Evolutionary conservation across 148 eudicot species (phyloP), one percentile per base, ranked within the genome.

Genomic region (Rhododendron mucronatum): DNA sequence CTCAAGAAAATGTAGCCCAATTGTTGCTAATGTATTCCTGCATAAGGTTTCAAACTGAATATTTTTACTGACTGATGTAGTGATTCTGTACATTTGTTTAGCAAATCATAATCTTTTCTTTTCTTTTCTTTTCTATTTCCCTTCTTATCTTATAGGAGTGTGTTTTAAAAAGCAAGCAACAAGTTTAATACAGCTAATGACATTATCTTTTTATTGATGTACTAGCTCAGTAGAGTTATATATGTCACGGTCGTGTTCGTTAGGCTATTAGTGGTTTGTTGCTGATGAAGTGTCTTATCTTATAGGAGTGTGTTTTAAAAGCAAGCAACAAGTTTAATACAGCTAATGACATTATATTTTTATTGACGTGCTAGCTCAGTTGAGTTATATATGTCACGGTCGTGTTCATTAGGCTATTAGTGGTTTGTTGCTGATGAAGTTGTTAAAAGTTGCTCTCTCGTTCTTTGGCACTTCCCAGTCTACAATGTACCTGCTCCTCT

Each of bases 381-480:
- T 10, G 35, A 67, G 35, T 67, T 1, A 26, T 28, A 26, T 73
- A 73, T 26, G 50, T 47, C 50, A n/a, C 41, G 7, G 45, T 41
- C 45, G 1, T 14, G 18, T 18, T 75, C 23, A n/a, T 18, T 30
- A 37, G 41, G 78, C n/a, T 37, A 37, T 3, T 37, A 37, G 78
- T 73, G 9, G 78, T 75, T 75, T 18, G 23, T 18, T 44, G 30
- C 81, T 77, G 45, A 41, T 41, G 51, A 48, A 48, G 51, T 48
- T 69, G 76, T 71, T 14, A 30, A 4, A 74, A 74, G 45, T 21
- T 79, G 16, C 37, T 48, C 57, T 79, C 82, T 80, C 30, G 30
- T 80, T 80, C 39, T 48, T 48, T 30, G 59, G 37, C 82, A 80
- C 59, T 80, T 80, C 35, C 81, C 35, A 80, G 37, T 80, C 82